Evolutionary conservation across 2,329 filamentous ascomycete species (phyloP).

Genomic region (Fusarium cyanostomum): DNA sequence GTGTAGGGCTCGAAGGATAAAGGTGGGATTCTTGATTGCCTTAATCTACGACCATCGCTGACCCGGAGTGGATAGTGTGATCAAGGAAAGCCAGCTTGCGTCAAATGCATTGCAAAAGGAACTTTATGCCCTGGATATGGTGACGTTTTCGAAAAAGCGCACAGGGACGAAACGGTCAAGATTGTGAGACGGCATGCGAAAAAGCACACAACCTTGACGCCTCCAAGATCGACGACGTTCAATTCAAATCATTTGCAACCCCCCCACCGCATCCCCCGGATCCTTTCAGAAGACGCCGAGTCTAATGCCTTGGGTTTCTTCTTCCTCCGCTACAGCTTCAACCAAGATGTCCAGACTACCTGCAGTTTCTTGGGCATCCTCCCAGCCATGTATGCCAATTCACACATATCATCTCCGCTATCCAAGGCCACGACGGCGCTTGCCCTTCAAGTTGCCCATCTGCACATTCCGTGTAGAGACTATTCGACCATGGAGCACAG

Average conservation of each 20-base stretch:
- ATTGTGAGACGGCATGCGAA: neutral
- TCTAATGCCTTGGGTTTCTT: slow-evolving; percentile 2
- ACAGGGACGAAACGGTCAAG: neutral
- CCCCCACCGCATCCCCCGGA: too few relatives aligned
- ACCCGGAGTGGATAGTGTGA: neutral
- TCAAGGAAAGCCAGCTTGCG: neutral
- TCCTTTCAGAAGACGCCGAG: neutral
- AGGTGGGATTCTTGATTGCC: neutral
- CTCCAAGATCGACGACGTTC: too few relatives aligned
- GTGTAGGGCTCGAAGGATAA: neutral
- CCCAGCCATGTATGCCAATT: slow-evolving; percentile 3
- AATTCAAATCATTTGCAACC: too few relatives aligned
- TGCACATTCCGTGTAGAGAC: neutral
- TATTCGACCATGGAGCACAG: neutral
- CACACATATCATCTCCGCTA: too few relatives aligned
- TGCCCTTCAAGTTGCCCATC: slow-evolving; percentile 1
- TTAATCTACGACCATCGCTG: neutral
- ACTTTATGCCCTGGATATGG: neutral
- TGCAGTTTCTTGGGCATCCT: slow-evolving; percentile 11
- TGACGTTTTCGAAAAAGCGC: neutral
- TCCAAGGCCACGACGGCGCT: slow-evolving; percentile 4
- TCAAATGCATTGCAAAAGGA: neutral
- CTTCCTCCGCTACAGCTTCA: slow-evolving; percentile 4
- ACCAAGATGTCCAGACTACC: neutral
- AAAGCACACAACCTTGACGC: neutral